Conservation (phyloP, 2,329 filamentous ascomycete genomes). For the Curvularia eragrostidis region DNA sequence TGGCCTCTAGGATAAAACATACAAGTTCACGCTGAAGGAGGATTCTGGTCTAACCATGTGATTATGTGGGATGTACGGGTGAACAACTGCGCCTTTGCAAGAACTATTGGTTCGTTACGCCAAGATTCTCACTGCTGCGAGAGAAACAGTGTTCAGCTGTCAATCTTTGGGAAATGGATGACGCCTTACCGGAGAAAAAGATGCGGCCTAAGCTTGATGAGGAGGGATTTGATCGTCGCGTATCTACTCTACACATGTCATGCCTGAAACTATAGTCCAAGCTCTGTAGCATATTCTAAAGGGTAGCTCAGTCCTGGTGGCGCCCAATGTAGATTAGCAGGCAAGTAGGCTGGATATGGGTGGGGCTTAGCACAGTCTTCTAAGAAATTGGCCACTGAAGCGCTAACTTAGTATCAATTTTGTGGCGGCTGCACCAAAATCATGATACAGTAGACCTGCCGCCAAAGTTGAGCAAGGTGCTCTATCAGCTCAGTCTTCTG, state of each 20-base stretch:
- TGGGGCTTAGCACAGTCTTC: neutral
- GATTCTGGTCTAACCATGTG: neutral
- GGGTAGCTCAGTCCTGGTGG: neutral
- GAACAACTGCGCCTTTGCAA: neutral
- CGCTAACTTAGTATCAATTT: neutral
- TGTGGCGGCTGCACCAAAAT: neutral
- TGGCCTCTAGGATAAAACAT: neutral
- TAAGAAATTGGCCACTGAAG: neutral
- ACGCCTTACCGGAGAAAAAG: neutral
- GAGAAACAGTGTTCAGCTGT: neutral
- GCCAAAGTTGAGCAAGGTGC: neutral
- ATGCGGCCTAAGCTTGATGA: neutral
- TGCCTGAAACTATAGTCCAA: neutral
- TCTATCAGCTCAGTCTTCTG: too few relatives aligned
- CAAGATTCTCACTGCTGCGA: neutral
- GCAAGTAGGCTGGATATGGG: neutral
- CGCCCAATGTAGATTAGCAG: neutral
- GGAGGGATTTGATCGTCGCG: neutral
- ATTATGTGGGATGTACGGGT: neutral
- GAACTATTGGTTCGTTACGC: neutral
- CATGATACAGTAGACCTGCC: neutral
- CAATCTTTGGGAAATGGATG: neutral
- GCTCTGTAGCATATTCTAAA: neutral
- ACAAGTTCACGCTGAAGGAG: neutral
- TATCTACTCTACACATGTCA: neutral